These are phyloP conservation scores for Alternaria arborescens DNA, from an alignment of 2,329 filamentous ascomycete genomes.

Conservation along the genomic window DNA sequence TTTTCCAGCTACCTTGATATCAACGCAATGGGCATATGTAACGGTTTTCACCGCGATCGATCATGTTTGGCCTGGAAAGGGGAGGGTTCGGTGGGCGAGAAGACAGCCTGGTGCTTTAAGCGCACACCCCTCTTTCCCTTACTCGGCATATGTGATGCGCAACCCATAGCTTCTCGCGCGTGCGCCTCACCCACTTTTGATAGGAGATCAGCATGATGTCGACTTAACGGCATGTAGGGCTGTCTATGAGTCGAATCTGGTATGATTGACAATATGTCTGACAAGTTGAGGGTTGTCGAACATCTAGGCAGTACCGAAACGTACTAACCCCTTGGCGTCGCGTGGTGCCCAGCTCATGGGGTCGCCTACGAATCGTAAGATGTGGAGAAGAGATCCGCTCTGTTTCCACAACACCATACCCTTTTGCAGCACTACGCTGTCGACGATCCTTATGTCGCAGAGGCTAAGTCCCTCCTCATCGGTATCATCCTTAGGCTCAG, in stretches of 20 bases:
- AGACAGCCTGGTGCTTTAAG: background rate
- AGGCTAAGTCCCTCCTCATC: background rate
- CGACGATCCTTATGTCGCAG: conserved; percentile 1
- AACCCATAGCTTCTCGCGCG: background rate
- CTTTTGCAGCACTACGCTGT: background rate
- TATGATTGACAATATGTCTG: background rate
- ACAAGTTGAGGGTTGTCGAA: background rate
- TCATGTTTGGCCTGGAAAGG: background rate
- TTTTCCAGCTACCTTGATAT: background rate
- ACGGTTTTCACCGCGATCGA: background rate
- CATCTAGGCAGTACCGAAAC: background rate
- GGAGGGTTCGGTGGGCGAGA: background rate
- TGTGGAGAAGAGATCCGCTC: conserved; percentile 2
- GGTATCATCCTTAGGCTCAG: background rate
- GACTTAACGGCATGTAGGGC: background rate
- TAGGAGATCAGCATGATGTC: background rate
- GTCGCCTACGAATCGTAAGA: background rate
- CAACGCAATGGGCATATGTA: background rate
- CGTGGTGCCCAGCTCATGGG: conserved; percentile 1
- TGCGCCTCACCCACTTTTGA: background rate
- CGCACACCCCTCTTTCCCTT: background rate
- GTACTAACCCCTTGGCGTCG: background rate
- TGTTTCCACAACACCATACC: conserved; percentile 4
- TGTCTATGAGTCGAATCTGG: background rate
- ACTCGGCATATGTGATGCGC: background rate